Base-by-base conservation (phyloP, 164 flowering plant genomes). In the Aristolochia contorta region DNA sequence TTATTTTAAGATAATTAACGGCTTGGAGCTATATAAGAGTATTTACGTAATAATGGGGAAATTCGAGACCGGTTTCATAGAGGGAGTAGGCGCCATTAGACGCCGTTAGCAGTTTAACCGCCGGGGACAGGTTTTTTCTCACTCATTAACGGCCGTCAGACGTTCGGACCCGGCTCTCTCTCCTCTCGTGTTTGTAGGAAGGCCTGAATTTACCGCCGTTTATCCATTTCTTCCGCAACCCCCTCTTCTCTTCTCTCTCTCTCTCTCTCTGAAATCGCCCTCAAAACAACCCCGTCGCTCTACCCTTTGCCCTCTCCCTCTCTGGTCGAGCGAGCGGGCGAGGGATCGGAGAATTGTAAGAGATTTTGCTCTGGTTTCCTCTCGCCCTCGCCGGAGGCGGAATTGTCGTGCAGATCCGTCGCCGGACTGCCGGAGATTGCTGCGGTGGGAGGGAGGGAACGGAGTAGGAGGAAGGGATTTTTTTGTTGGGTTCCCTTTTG, bases 261-360 rank as follows among this genome's bases (percentile, higher is more conserved):
- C 43, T 43, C 18, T 47, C 16, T 47, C 18, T 46, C 56, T 32
- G 3, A 8, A 16, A 5, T 16, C 47, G 27, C 57, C 46, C 57
- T 32, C 48, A 14, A 16, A 22, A 16, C 25, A 16, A 16, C 32
- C 13, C 32, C 59, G 47, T 45, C 64, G 16, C 46, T 23, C 23
- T 8, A 14, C 14, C 20, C 58, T 8, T 43, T 16, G 16, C 54
- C 37, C 16, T 22, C 16, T 57, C 49, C 47, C 13, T 30, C 22
- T 52, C 46, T 33, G 12, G 13, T 24, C 56, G 63, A 21, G 62
- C 25, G 74, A 49, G 70, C 41, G 55, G 45, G 63, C 30, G 67
- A 43, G 71, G 52, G 59, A 43, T 30, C 48, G 18, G 56, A 52
- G 43, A 49, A 30, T 25, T 18, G 48, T n/a, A 19, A n/a, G 25